Evolutionary conservation across 73 alveolate species (phyloP), one percentile per base, ranked within the genome.

Genomic region (Paraurostyla sp.): DNA sequence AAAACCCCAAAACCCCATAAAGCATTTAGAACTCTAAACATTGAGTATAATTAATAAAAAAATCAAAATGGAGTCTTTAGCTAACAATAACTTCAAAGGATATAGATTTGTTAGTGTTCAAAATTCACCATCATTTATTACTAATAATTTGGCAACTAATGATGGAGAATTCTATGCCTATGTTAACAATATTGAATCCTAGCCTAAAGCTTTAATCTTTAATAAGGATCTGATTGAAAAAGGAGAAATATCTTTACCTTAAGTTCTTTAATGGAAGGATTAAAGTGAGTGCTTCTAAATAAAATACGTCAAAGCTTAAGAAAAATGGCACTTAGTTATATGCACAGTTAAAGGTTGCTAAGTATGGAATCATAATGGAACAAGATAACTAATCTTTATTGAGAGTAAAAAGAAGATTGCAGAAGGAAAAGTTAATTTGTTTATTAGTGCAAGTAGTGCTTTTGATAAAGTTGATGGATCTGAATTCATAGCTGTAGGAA

Each of bases 401-500:
- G 95, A 90, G 63, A 73, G 45, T 71, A 85, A 68, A 87, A 88
- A 88, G 35, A 48, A 63, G 33, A 83, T 63, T 16, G 81, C 71
- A 18, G 85, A 71, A 13, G 85, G 85, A 13, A 58, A 56, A 27
- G 56, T 30, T n/a, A 41, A 85, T 36, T 76, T 68, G 18, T 62
- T 57, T 51, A 46, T 90, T 0, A 49, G 90, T 71, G 80, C 95
- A 22, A 18, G 86, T 20, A 42, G 87, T 0, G 78, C 76, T 0
- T 11, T 32, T 25, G 83, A 71, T 51, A 62, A 59, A 11, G 56
- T 36, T 7, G 69, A 45, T 4, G 95, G 76, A 7, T 30, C 22
- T 16, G 95, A 90, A 71, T 83, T 42, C 62, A 83, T 90, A 23
- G 92, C 83, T 18, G 78, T 71, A 18, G 95, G 92, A 20, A 90